Base-by-base conservation (phyloP, 1,284 basidiomycete species). In the Trametes versicolor region DNA sequence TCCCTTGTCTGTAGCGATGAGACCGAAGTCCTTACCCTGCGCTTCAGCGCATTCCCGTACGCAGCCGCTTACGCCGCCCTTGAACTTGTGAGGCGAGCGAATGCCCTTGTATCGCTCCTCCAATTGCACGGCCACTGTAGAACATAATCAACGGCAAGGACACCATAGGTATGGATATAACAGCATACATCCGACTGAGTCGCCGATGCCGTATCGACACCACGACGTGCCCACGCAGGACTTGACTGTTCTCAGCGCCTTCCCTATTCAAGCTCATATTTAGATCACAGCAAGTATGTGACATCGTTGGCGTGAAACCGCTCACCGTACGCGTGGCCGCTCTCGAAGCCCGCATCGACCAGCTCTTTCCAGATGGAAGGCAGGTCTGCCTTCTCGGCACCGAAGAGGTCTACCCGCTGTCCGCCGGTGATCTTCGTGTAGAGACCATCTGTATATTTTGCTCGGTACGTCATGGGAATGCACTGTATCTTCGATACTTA, bases 1-100 rank as follows among this genome's bases (percentile, higher is more conserved):
- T 21, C 90, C 90, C 76, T 93, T 93, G 76, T 88, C 87, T 0
- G 90, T 92, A 1, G 92, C 92, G 64, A 93, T 93, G 41, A 93
- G 77, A 27, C 92, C 92, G 72, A 94, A 93, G 76, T 94, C 92
- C 71, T 90, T 91, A 37, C 81, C 80, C 71, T 93, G 91, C 0
- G 92, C 91, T 75, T 93, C 92, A 0, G 91, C 91, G 68, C 91
- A 93, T 73, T 92, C 91, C 21, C 91, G 83, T 0, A 90, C 83
- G 70, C 90, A 93, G 17, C 92, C 92, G 41, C 85, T 88, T 2
- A 94, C 90, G n/a, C 92, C 92, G 19, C 91, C 91, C 76, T 93
- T 93, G 75, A 91, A 78, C 77, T 93, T 94, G 78, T 93, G 92
- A 17, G 92, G 92, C 1, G 85, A 85, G 15, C 87, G 84, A 27